phyloP scores from a whole-genome alignment of 192 early-diverging fungal species.

The Coemansia furcata region DNA sequence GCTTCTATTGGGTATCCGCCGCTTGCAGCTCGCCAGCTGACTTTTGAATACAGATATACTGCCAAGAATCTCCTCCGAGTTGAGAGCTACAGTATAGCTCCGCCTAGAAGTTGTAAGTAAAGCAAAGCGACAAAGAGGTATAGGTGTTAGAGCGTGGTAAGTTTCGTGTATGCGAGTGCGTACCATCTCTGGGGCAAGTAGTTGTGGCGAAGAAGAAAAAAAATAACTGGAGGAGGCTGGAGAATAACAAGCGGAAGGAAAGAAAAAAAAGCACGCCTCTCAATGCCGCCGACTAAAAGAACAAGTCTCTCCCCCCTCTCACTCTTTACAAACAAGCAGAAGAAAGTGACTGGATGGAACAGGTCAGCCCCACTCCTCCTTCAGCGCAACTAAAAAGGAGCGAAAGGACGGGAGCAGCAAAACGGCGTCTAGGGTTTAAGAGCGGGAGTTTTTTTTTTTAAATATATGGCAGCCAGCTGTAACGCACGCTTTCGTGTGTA shows the following conservation, averaged over 20 bases:
- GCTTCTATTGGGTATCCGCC: not conserved
- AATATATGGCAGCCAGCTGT: not conserved
- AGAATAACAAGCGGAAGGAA: not conserved
- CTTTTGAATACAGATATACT: not conserved
- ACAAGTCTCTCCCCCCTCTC: not conserved
- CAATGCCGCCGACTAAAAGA: conserved; percentile 1
- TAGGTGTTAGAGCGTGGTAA: not conserved
- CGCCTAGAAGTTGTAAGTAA: not conserved
- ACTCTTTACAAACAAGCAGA: conserved; percentile 2
- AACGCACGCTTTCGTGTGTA: not conserved
- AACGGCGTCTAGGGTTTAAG: not conserved
- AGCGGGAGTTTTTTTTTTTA: not conserved
- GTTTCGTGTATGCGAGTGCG: not conserved
- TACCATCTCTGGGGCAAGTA: not conserved
- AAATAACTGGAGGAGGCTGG: not conserved
- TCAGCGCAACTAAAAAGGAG: not conserved
- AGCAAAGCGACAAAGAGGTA: not conserved
- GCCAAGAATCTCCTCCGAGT: not conserved
- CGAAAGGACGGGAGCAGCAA: not conserved
- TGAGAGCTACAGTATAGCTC: not conserved
- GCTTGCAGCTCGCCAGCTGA: not conserved
- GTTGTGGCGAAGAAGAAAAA: not conserved
- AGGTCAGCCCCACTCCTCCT: not conserved
- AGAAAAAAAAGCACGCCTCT: not conserved
- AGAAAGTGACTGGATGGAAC: not conserved